Percentiles rank a stretch among this genome's conserved stretches.
phyloP scores from a whole-genome alignment of 73 alveolate species.

The Paramecium biaurelia region DNA sequence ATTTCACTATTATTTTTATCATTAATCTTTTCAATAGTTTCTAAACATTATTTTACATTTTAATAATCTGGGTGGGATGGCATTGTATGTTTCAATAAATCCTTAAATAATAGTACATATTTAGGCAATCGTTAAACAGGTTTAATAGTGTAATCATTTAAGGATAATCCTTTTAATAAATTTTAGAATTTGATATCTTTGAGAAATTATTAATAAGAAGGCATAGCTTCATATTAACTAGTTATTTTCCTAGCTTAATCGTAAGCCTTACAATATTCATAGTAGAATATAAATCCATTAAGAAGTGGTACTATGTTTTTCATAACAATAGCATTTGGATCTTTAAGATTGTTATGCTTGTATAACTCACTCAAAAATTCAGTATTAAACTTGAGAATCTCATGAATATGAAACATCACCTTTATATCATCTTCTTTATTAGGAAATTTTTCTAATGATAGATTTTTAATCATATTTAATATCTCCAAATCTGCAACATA shows the following conservation, averaged over 20 bases:
- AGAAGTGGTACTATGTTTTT: neutral
- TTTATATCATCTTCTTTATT: neutral
- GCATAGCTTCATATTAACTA: neutral
- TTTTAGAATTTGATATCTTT: neutral
- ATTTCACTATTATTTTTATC: conserved; percentile 6
- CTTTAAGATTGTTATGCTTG: neutral
- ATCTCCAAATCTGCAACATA: conserved; percentile 20
- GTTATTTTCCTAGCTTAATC: neutral
- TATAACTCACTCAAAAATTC: neutral
- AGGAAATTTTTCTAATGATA: neutral
- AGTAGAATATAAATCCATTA: conserved; percentile 3
- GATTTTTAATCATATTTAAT: neutral
- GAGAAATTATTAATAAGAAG: neutral
- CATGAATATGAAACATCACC: neutral
- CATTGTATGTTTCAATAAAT: conserved; percentile 3
- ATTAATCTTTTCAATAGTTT: neutral
- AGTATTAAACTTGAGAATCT: neutral
- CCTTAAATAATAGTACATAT: neutral
- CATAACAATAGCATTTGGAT: neutral
- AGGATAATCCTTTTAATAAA: neutral
- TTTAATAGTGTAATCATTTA: neutral
- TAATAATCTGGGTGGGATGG: neutral
- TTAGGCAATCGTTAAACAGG: conserved; percentile 44
- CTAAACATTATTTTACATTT: neutral
- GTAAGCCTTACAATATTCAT: conserved; percentile 33